phyloP scores from a whole-genome alignment of 2,329 filamentous ascomycete genomes.

The Arachnopeziza araneosa region DNA sequence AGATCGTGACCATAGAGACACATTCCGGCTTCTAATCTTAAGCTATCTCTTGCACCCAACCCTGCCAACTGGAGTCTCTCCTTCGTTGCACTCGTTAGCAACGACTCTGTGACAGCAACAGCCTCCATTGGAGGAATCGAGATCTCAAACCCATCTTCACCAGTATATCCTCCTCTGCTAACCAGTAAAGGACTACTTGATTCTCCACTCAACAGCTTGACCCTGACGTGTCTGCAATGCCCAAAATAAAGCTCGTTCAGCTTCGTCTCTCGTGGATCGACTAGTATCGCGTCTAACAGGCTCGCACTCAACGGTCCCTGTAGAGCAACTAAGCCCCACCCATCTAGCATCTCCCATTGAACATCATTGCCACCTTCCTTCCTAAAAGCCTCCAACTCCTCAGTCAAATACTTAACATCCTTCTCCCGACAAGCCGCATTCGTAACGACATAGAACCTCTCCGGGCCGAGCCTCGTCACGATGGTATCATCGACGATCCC shows the following conservation, averaged over 20 bases:
- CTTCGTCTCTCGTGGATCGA: constrained; percentile 34
- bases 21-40: constrained; percentile 95
- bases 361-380: constrained; percentile 51
- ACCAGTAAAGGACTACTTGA: constrained; percentile 57
- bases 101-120: constrained; percentile 58
- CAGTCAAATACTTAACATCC: constrained; percentile 70
- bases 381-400: constrained; percentile 59
- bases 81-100: constrained; percentile 46
- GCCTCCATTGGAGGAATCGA: constrained; percentile 68
- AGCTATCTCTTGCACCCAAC: constrained; percentile 82
- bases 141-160: constrained; percentile 97
- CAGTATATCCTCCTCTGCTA: constrained; percentile 89
- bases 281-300: constrained; percentile 46
- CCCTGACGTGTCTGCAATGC: constrained; percentile 58
- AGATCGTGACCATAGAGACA: constrained; percentile 99
- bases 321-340: constrained; percentile 76
- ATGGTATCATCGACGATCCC: constrained; percentile 92
- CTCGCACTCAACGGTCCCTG: constrained; percentile 75
- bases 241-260: constrained; percentile 78
- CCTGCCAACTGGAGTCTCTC: constrained; percentile 71
- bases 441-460: constrained; percentile 86
- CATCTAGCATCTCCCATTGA: constrained; percentile 64
- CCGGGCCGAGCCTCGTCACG: constrained; percentile 70
- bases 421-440: constrained; percentile 91
- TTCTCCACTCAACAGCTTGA: constrained; percentile 53